Evolutionary conservation across 805 yeast species (phyloP).

Genomic region (Ogataea paradorogensis): DNA sequence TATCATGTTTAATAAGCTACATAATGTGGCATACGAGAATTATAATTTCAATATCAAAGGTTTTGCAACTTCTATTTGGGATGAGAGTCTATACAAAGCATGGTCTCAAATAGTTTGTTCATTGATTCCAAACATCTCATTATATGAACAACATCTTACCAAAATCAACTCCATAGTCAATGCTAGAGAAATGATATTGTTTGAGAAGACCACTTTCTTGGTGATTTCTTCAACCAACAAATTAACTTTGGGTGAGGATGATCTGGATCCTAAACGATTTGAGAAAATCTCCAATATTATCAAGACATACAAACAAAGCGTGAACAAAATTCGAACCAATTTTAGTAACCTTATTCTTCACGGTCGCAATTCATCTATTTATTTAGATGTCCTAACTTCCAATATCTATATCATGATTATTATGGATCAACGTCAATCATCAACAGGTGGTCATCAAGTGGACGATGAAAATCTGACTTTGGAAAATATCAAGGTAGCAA

Average conservation of each 20-base stretch:
- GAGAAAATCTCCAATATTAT: slow-evolving; percentile 92
- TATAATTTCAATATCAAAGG: slow-evolving; percentile 67
- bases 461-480: slow-evolving; percentile 35
- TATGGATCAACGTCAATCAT: slow-evolving; percentile 29
- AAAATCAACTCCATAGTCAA: slow-evolving; percentile 70
- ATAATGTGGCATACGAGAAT: slow-evolving; percentile 63
- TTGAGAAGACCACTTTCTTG: slow-evolving; percentile 90
- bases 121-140: slow-evolving; percentile 84
- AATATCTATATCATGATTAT: slow-evolving; percentile 39
- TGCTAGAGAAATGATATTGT: slow-evolving; percentile 86
- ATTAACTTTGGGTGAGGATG: slow-evolving; percentile 12
- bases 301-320: slow-evolving; percentile 91
- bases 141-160: slow-evolving; percentile 71
- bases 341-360: slow-evolving; percentile 73
- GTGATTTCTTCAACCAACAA: slow-evolving; percentile 62
- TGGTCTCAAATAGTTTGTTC: slow-evolving; percentile 97
- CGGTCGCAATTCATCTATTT: slow-evolving; percentile 40
- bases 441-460: slow-evolving; percentile 20
- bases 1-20: slow-evolving; percentile 79
- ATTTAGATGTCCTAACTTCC: slow-evolving; percentile 34
- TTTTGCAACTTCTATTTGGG: slow-evolving; percentile 96
- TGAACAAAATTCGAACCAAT: slow-evolving; percentile 80
- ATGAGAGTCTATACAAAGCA: slow-evolving; percentile 90
- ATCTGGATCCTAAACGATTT: slow-evolving; percentile 87
- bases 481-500: slow-evolving; percentile 35